Conservation (phyloP, 2,329 filamentous ascomycete species). For the Diplocarpon mali region DNA sequence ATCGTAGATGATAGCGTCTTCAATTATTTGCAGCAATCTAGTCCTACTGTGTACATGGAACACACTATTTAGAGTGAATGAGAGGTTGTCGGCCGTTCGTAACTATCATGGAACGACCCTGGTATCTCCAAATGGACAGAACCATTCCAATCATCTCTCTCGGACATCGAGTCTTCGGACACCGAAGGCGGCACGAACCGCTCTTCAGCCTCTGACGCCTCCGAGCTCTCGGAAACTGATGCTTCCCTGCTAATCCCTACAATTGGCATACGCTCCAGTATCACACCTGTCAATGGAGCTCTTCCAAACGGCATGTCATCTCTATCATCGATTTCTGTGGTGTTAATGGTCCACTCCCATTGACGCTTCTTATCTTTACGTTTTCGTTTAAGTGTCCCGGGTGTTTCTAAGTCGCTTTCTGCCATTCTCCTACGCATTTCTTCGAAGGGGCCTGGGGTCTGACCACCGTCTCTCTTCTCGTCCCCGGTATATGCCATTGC, state of each 20-base stretch:
- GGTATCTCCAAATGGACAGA: constrained; percentile 5
- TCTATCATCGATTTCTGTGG: constrained; percentile 30
- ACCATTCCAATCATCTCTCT: constrained; percentile 9
- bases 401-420: constrained; percentile 26
- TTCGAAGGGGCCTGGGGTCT: constrained; percentile 52
- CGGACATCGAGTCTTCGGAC: too few relatives aligned
- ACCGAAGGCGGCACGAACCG: too few relatives aligned
- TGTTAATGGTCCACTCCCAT: constrained; percentile 53
- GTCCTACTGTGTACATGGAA: constrained; percentile 7
- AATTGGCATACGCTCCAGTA: constrained; percentile 14
- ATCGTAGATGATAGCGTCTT: not conserved
- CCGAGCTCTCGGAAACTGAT: constrained; percentile 13
- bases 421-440: constrained; percentile 50
- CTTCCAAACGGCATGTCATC: constrained; percentile 19
- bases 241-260: constrained; percentile 17
- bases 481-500: constrained; percentile 41
- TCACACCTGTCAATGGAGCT: constrained; percentile 19
- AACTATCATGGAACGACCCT: not conserved
- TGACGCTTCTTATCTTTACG: constrained; percentile 47
- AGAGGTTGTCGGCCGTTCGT: constrained; percentile 5
- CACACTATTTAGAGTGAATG: constrained; percentile 6
- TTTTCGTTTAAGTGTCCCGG: constrained; percentile 37
- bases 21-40: constrained; percentile 7
- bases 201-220: constrained; percentile 14
- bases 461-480: constrained; percentile 48